These are phyloP conservation scores for Barnettozyma populi DNA, from an alignment of 805 yeast species.

Conservation along the genomic window DNA sequence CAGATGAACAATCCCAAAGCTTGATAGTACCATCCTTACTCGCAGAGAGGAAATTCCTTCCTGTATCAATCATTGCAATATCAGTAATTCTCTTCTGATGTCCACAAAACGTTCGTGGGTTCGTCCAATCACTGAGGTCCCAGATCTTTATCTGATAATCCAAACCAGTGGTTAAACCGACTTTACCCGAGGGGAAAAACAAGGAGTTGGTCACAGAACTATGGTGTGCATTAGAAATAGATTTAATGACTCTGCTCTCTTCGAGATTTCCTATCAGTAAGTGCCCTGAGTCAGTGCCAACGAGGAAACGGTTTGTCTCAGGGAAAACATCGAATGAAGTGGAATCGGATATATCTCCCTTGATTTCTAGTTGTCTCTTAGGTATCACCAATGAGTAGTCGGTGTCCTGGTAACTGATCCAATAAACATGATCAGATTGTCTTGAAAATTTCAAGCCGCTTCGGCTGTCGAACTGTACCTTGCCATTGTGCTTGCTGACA, in stretches of 20 bases:
- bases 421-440: neutral
- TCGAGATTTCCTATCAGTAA: conserved; percentile 19
- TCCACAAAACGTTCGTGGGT: conserved; percentile 45
- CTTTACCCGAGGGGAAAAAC: conserved; percentile 64
- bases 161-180: conserved; percentile 49
- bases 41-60: conserved; percentile 59
- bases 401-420: conserved; percentile 7
- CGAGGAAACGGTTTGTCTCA: conserved; percentile 21
- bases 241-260: neutral
- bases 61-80: conserved; percentile 50
- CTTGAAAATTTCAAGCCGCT: conserved; percentile 13
- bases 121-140: conserved; percentile 43
- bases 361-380: neutral
- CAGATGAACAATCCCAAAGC: conserved; percentile 70
- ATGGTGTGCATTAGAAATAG: conserved; percentile 42
- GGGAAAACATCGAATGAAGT: conserved; percentile 32
- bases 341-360: neutral
- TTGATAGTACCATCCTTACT: conserved; percentile 49
- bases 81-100: conserved; percentile 47
- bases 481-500: conserved; percentile 15
- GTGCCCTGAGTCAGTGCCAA: conserved; percentile 33
- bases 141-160: conserved; percentile 61
- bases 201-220: conserved; percentile 37
- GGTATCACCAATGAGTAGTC: conserved; percentile 16
- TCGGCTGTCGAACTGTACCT: conserved; percentile 12